A percentile compares a stretch with the other conserved stretches of the same genome.
Evolutionary conservation across 495 filamentous ascomycete species (phyloP).

Genomic region (Paragyromitra xinjiangensis): DNA sequence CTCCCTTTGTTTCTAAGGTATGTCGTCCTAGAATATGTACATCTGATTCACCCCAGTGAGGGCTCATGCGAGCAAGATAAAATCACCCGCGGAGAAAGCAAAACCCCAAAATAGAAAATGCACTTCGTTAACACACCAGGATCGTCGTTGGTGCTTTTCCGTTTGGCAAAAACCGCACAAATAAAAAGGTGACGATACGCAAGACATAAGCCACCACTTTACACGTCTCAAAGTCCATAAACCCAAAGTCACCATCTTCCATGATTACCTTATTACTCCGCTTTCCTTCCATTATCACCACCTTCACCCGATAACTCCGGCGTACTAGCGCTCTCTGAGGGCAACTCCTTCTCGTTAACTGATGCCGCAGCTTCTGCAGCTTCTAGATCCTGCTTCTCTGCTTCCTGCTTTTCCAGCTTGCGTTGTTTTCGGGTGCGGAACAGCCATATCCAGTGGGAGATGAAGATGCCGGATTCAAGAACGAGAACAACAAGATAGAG

Average conservation of each 20-base stretch:
- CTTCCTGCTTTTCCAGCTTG: constrained; percentile 66
- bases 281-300: not conserved
- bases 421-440: constrained; percentile 70
- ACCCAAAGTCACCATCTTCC: not conserved
- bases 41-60: not conserved
- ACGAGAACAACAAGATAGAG: constrained; percentile 74
- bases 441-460: constrained; percentile 73
- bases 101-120: not conserved
- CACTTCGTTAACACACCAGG: not conserved
- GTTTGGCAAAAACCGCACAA: not conserved
- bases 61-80: not conserved
- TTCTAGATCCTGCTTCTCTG: constrained; percentile 47
- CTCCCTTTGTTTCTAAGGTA: not conserved
- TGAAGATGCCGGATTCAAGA: constrained; percentile 74
- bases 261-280: not conserved
- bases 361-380: not conserved
- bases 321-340: constrained; percentile 3
- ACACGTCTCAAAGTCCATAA: not conserved
- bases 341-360: constrained; percentile 16
- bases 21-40: not conserved
- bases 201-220: not conserved
- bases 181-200: not conserved
- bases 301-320: not conserved
- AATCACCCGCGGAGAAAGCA: not conserved
- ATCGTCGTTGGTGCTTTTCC: not conserved